These are phyloP conservation scores for Sarocladium strictum DNA, from an alignment of 2,329 filamentous ascomycete species.

Conservation along the genomic window DNA sequence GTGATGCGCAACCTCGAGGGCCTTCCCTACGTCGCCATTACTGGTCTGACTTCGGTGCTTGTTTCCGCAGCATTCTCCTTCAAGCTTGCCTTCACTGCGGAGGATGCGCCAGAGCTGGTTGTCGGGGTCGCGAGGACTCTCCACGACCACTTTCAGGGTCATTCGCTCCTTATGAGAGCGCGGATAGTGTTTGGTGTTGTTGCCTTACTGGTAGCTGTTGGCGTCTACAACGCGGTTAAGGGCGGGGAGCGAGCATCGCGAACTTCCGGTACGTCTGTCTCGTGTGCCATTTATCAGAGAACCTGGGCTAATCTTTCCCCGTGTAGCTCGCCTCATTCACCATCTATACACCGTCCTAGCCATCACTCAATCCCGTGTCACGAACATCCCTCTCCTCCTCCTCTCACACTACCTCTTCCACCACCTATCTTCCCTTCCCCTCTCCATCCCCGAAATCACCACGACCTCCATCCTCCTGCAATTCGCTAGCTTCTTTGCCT, in stretches of 20 bases:
- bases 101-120: slow-evolving; percentile 82
- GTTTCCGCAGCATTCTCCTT: slow-evolving; percentile 63
- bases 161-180: slow-evolving; percentile 42
- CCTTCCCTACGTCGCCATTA: slow-evolving; percentile 34
- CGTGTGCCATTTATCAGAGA: slow-evolving; percentile 6
- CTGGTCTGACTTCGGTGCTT: slow-evolving; percentile 35
- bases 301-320: slow-evolving; percentile 5
- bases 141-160: slow-evolving; percentile 33
- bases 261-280: slow-evolving; percentile 22
- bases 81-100: slow-evolving; percentile 81
- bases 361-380: slow-evolving; percentile 77
- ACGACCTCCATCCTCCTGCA: slow-evolving; percentile 71
- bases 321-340: slow-evolving; percentile 48
- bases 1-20: slow-evolving; percentile 36
- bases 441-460: slow-evolving; percentile 54
- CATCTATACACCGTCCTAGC: slow-evolving; percentile 72
- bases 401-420: slow-evolving; percentile 59
- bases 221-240: slow-evolving; percentile 31
- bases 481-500: slow-evolving; percentile 79
- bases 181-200: slow-evolving; percentile 46
- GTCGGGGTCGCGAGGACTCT: slow-evolving; percentile 36
- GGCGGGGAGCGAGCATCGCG: slow-evolving; percentile 17
- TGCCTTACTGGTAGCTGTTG: slow-evolving; percentile 29
- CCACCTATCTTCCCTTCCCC: slow-evolving; percentile 39
- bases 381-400: slow-evolving; percentile 81